Base-by-base conservation (phyloP, 306 rosid species). In the Abrus precatorius region DNA sequence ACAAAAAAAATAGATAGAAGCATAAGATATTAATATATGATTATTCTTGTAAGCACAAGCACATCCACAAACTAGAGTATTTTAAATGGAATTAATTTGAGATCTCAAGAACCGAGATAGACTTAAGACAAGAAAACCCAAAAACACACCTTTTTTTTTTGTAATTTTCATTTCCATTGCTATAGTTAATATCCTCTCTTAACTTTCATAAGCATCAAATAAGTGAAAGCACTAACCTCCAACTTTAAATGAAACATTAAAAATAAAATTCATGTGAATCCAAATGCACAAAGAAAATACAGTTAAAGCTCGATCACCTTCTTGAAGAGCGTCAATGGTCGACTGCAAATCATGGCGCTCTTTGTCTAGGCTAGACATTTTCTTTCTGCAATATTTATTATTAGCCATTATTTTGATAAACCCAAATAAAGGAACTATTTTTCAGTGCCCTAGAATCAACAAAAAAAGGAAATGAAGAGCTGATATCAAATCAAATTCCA, bases 291-390 rank as follows among this genome's bases (percentile, higher is more conserved):
- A 36, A 47, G 41, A 80, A 68, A 77, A 73, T 44, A 70, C 53
- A 84, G 63, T 61, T 57, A 38, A 76, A 44, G 49, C 73, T 76
- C n/a, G 10, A 54, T 85, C 84, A 96, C 97, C 99, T 82, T 96
- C 98, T 85, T 92, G 97, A 80, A 96, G 98, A 79, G 97, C 97
- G 69, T 77, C 85, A 5, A 96, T 87, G 34, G 98, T 93, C 83
- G 97, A 92, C 72, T 89, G 91, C 91, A 96, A 84, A 87, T 96
- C 98, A 28, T 69, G 86, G 70, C 94, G 94, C 12, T 93, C 99
- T 86, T 86, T 96, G 80, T 93, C 97, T 62, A 92, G 79, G 92
- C 91, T 96, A 57, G 92, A 87, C 80, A 96, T 74, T 87, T 84
- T 92, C 87, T 92, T 93, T 85, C 98, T 96, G 94, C 86, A 90